phyloP scores from a whole-genome alignment of 2,329 filamentous ascomycete genomes.

The Atkinsonella texensis region DNA sequence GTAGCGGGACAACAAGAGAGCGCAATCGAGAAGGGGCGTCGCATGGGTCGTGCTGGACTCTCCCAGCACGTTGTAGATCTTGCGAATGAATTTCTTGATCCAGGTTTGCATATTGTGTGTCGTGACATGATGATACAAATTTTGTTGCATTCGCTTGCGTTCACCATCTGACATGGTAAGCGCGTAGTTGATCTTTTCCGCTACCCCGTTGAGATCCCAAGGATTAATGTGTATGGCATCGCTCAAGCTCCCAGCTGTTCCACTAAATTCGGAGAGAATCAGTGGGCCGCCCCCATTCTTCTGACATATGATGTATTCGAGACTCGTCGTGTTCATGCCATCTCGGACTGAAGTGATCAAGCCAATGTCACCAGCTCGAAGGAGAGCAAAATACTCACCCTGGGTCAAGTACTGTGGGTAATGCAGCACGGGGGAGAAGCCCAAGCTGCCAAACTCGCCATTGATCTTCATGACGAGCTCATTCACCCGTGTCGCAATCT shows the following conservation, averaged over 20 bases:
- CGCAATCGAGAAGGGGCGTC: conserved; percentile 72
- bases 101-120: conserved; percentile 78
- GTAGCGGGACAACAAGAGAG: conserved; percentile 62
- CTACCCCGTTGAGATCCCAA: conserved; percentile 80
- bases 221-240: conserved; percentile 94
- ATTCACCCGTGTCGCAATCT: conserved; percentile 78
- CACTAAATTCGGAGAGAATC: conserved; percentile 93
- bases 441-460: conserved; percentile 74
- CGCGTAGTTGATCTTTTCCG: conserved; percentile 69
- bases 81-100: conserved; percentile 68
- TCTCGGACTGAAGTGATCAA: conserved; percentile 92
- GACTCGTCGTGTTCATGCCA: conserved; percentile 93
- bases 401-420: conserved; percentile 86
- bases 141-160: conserved; percentile 56
- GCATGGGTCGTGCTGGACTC: conserved; percentile 62
- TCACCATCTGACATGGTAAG: conserved; percentile 61
- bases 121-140: conserved; percentile 73
- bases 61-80: conserved; percentile 67
- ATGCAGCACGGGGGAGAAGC: conserved; percentile 84
- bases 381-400: conserved; percentile 89
- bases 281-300: conserved; percentile 75
- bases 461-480: conserved; percentile 89
- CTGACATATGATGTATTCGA: conserved; percentile 91
- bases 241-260: conserved; percentile 73
- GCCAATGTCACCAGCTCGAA: conserved; percentile 80